These are phyloP conservation scores for Blepharisma undulans DNA, from an alignment of 169 alveolate species.

Conservation along the genomic window DNA sequence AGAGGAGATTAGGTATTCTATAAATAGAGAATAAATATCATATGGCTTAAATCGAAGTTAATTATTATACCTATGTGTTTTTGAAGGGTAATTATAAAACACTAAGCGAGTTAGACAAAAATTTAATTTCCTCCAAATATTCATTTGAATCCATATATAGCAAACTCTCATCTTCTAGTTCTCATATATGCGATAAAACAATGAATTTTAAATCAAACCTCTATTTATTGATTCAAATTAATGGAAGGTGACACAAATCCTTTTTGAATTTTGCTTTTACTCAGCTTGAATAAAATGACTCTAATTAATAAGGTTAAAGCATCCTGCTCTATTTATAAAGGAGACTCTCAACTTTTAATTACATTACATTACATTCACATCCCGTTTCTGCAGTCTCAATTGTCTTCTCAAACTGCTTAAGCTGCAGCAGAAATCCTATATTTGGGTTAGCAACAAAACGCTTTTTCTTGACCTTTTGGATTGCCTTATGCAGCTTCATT, in stretches of 20 bases:
- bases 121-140: too few relatives aligned
- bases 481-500: conserved; percentile 23
- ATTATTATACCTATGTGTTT: not conserved
- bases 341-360: too few relatives aligned
- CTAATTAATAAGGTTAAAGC: too few relatives aligned
- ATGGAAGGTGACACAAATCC: not conserved
- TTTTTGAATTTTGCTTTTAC: too few relatives aligned
- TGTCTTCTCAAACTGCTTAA: conserved; percentile 38
- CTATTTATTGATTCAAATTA: not conserved
- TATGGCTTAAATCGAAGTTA: not conserved
- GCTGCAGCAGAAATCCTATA: conserved; percentile 19
- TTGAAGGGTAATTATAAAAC: too few relatives aligned
- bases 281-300: too few relatives aligned
- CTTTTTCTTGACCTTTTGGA: conserved; percentile 30
- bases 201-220: not conserved
- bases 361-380: not conserved
- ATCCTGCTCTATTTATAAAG: too few relatives aligned
- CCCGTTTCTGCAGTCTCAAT: not conserved
- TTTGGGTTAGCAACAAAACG: conserved; percentile 38
- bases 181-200: not conserved
- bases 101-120: too few relatives aligned
- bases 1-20: not conserved
- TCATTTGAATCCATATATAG: too few relatives aligned
- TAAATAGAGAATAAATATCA: not conserved
- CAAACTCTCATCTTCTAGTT: not conserved